These are phyloP conservation scores for Neonectria faginata DNA, from an alignment of 2,329 filamentous ascomycete genomes.

Conservation along the genomic window DNA sequence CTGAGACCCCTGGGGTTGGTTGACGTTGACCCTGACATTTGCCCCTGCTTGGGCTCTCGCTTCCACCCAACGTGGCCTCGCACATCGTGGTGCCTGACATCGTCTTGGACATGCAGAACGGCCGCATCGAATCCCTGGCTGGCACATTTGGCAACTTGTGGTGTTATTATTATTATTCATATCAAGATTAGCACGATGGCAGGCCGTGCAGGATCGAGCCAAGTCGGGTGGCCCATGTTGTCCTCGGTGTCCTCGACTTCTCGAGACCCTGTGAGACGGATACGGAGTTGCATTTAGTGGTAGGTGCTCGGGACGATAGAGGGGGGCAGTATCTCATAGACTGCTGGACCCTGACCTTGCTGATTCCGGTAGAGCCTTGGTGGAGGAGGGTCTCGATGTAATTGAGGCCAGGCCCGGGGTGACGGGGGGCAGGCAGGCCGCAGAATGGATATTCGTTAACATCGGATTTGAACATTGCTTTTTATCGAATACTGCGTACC, in stretches of 20 bases:
- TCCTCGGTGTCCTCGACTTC: neutral
- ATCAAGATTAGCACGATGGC: neutral
- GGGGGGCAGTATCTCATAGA: slow-evolving; percentile 19
- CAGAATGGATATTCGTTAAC: slow-evolving; percentile 13
- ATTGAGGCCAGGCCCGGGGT: slow-evolving; percentile 24
- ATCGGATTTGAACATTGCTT: slow-evolving; percentile 22
- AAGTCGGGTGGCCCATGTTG: neutral
- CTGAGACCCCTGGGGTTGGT: slow-evolving; percentile 17
- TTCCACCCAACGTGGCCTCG: slow-evolving; percentile 10
- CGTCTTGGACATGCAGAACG: slow-evolving; percentile 2
- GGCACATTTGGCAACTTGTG: slow-evolving; percentile 4
- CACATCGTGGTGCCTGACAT: slow-evolving; percentile 18
- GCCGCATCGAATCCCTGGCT: slow-evolving; percentile 12
- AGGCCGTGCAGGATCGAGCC: slow-evolving; percentile 8
- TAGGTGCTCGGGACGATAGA: slow-evolving; percentile 31
- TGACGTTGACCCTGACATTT: slow-evolving; percentile 32
- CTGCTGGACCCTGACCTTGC: slow-evolving; percentile 33
- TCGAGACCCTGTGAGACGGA: slow-evolving; percentile 7
- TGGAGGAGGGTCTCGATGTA: slow-evolving; percentile 11
- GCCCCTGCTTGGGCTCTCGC: slow-evolving; percentile 26
- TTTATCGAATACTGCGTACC: neutral
- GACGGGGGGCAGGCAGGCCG: slow-evolving; percentile 12
- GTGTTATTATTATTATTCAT: slow-evolving; percentile 1
- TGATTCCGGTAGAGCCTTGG: slow-evolving; percentile 16
- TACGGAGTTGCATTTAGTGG: slow-evolving; percentile 21